Evolutionary conservation across 495 filamentous ascomycete genomes (phyloP), one percentile per base, ranked within the genome.

Genomic region (Cudoniella acicularis): DNA sequence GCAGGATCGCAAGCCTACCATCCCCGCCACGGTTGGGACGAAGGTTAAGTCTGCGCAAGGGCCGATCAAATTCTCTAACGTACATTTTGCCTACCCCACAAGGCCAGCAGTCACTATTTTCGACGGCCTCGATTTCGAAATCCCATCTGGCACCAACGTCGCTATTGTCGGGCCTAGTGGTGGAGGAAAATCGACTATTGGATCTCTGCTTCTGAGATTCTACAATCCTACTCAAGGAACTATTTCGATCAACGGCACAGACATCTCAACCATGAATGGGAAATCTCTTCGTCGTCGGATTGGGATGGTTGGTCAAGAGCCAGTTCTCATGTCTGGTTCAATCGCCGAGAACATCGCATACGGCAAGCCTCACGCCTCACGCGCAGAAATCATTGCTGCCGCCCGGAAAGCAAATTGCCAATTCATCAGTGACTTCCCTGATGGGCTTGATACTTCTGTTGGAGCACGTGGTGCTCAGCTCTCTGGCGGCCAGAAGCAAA

Each of bases 331-430:
- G 74, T 96, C 91, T 1, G 94, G 95, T 40, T 91, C 90, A 0
- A 90, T 99, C 61, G 92, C 94, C 0, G 93, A 98, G 62, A 99
- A 99, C 60, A 98, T 99, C 51, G 81, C 94, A 1, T 98, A 99
- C 65, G 95, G 92, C 30, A 87, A 87, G 56, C 94, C 95, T 3
- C 63, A 76, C 41, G 95, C 94, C 1, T 87, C 85, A 1, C 77
- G 89, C 18, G 75, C 83, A 0, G 91, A 96, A 64, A 96, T 98
- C 55, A 80, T 96, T 45, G 79, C 82, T 18, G 94, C 94, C 2
- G 94, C 94, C 0, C 81, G 88, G 56, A 90, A 94, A 67, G 94
- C 94, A n/a, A 98, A 98, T 70, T 98, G 94, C 70, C 83, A 87
- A 52, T 98, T 98, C 69, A 96, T 98, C 72, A 84, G 86, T 66